phyloP scores from a whole-genome alignment of 768 basidiomycete species.

The Multifurca ochricompacta region DNA sequence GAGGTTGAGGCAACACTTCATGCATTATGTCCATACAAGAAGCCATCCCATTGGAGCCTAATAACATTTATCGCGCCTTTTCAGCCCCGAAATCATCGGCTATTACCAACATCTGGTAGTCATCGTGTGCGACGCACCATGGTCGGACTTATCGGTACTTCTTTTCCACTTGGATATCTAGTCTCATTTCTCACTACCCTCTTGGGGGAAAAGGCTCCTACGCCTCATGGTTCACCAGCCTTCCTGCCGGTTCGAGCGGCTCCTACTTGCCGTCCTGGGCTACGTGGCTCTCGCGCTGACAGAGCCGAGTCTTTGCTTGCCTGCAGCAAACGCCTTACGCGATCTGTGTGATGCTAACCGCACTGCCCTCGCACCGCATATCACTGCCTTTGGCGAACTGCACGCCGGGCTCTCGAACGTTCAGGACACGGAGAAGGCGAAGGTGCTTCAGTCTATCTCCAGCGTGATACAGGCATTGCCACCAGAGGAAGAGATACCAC shows the following conservation, averaged over 20 bases:
- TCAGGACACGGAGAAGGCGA: slow-evolving; percentile 82
- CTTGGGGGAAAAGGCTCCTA: slow-evolving; percentile 46
- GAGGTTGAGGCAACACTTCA: slow-evolving; percentile 83
- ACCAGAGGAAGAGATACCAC: slow-evolving; percentile 66
- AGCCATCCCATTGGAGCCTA: slow-evolving; percentile 59
- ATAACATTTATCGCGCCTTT: slow-evolving; percentile 53
- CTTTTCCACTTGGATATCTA: slow-evolving; percentile 13
- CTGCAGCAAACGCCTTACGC: slow-evolving; percentile 75
- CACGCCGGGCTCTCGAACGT: slow-evolving; percentile 70
- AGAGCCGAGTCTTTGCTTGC: slow-evolving; percentile 54
- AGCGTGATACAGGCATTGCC: slow-evolving; percentile 91
- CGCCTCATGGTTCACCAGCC: slow-evolving; percentile 71
- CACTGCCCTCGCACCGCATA: slow-evolving; percentile 72
- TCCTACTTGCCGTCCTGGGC: slow-evolving; percentile 56
- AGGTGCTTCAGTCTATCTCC: slow-evolving; percentile 86
- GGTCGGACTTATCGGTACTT: slow-evolving; percentile 62
- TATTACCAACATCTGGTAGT: slow-evolving; percentile 57
- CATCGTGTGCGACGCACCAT: slow-evolving; percentile 66
- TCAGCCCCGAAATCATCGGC: slow-evolving; percentile 64
- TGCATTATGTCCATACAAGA: slow-evolving; percentile 85
- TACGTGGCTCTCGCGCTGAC: slow-evolving; percentile 67
- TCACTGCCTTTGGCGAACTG: slow-evolving; percentile 75
- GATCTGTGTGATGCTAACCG: slow-evolving; percentile 89
- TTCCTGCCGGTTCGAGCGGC: slow-evolving; percentile 28
- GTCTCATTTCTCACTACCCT: not conserved